phyloP scores from a whole-genome alignment of 164 flowering plant species.

The Buxus sempervirens region DNA sequence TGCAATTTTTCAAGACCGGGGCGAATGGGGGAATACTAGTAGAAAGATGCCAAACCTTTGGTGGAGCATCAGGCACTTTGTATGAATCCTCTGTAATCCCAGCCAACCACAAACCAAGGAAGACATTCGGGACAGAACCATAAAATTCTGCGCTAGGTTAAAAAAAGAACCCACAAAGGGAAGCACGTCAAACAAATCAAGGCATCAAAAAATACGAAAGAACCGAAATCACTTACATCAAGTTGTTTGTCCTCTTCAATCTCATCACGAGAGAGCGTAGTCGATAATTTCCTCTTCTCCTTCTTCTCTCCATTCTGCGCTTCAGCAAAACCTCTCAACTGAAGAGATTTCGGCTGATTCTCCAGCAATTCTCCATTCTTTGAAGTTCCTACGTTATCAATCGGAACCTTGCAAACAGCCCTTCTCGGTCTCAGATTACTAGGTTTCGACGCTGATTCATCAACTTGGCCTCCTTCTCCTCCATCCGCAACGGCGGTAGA shows the following conservation, averaged over 20 bases:
- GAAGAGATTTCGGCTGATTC: constrained; percentile 1
- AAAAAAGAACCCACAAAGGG: neutral
- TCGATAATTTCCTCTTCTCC: constrained; percentile 14
- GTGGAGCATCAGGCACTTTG: constrained; percentile 29
- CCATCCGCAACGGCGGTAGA: constrained; percentile 5
- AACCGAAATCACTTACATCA: constrained; percentile 18
- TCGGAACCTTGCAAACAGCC: constrained; percentile 6
- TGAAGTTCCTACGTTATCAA: neutral
- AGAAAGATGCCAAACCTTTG: constrained; percentile 25
- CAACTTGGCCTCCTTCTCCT: neutral
- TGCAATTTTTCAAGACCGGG: neutral
- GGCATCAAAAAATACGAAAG: neutral
- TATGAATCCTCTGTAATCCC: constrained; percentile 32
- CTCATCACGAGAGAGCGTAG: constrained; percentile 22
- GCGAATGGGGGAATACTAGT: neutral
- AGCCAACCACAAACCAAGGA: constrained; percentile 47
- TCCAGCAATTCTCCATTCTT: constrained; percentile 13
- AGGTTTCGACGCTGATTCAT: constrained; percentile 27
- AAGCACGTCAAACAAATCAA: neutral
- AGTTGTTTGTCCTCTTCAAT: constrained; percentile 32
- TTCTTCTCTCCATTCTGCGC: constrained; percentile 3
- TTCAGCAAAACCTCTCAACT: constrained; percentile 1
- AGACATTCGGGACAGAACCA: constrained; percentile 25
- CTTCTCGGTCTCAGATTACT: constrained; percentile 64
- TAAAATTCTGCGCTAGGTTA: neutral